A percentile compares a stretch with the other conserved stretches of the same genome.
These are phyloP conservation scores for Powellomyces hirtus DNA, from an alignment of 192 early-diverging fungal species.

Conservation along the genomic window DNA sequence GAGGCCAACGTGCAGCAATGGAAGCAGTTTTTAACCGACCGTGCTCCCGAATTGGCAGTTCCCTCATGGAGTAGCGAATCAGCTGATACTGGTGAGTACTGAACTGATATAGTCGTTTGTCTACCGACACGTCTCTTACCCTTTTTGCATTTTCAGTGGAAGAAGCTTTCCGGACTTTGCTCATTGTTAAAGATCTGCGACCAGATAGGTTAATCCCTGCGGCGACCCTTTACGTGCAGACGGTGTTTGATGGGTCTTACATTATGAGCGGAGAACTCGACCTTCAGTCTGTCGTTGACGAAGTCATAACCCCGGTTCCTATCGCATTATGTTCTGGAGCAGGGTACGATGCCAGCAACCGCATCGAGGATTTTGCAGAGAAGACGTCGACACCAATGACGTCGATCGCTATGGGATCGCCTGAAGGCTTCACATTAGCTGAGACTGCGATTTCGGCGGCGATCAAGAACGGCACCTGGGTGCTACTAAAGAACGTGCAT, in stretches of 20 bases:
- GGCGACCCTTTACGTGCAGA: slow-evolving; percentile 65
- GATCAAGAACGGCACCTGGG: slow-evolving; percentile 85
- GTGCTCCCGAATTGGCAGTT: slow-evolving; percentile 33
- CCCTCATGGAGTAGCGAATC: slow-evolving; percentile 18
- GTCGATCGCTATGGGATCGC: slow-evolving; percentile 97
- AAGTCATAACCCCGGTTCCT: slow-evolving; percentile 71
- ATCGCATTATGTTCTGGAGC: slow-evolving; percentile 89
- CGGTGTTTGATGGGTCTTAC: slow-evolving; percentile 64
- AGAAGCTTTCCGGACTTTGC: slow-evolving; percentile 67
- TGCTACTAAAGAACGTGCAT: slow-evolving; percentile 99
- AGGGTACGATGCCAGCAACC: slow-evolving; percentile 94
- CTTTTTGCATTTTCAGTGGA: slow-evolving; percentile 46
- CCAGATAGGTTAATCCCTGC: slow-evolving; percentile 86
- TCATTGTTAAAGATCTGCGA: slow-evolving; percentile 81
- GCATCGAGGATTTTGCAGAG: slow-evolving; percentile 85
- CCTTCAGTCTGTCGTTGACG: slow-evolving; percentile 69
- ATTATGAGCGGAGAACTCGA: slow-evolving; percentile 60
- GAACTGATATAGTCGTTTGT: background rate
- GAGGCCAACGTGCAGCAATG: slow-evolving; percentile 29
- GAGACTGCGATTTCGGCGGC: slow-evolving; percentile 86
- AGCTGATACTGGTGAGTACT: slow-evolving; percentile 7
- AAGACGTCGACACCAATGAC: slow-evolving; percentile 58
- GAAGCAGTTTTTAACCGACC: slow-evolving; percentile 31
- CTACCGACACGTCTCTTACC: background rate
- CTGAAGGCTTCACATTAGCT: slow-evolving; percentile 87